phyloP scores from a whole-genome alignment of 2,329 filamentous ascomycete species.

The Didymella sp. region DNA sequence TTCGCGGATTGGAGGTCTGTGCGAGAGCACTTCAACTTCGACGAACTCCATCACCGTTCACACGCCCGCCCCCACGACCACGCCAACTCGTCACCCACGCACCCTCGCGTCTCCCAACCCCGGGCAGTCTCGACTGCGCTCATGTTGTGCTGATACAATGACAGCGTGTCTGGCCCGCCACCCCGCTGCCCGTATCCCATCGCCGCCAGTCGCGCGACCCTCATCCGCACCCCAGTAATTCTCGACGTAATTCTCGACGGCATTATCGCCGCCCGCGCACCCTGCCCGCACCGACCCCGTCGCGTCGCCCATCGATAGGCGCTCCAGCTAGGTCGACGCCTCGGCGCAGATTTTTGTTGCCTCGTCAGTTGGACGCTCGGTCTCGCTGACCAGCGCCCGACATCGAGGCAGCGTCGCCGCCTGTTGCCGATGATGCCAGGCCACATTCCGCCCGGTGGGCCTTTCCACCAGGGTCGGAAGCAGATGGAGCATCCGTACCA shows the following conservation, averaged over 20 bases:
- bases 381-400: slow-evolving; percentile 47
- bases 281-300: slow-evolving; percentile 66
- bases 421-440: slow-evolving; percentile 73
- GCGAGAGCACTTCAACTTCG: neutral
- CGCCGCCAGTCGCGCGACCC: slow-evolving; percentile 39
- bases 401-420: slow-evolving; percentile 48
- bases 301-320: slow-evolving; percentile 46
- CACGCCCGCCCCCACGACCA: neutral
- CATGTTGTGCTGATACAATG: slow-evolving; percentile 49
- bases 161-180: slow-evolving; percentile 32
- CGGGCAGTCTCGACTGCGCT: slow-evolving; percentile 42
- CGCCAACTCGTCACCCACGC: slow-evolving; percentile 12
- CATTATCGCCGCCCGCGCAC: slow-evolving; percentile 24
- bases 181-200: slow-evolving; percentile 29
- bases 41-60: neutral
- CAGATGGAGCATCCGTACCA: slow-evolving; percentile 45
- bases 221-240: slow-evolving; percentile 36
- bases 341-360: slow-evolving; percentile 35
- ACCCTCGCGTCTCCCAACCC: slow-evolving; percentile 16
- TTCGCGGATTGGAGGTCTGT: neutral
- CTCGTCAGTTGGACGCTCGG: slow-evolving; percentile 50
- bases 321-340: slow-evolving; percentile 43
- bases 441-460: slow-evolving; percentile 52
- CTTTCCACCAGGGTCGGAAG: slow-evolving; percentile 51
- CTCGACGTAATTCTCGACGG: slow-evolving; percentile 31